Base-by-base conservation (phyloP, 75 land plant genomes). In the Picea glauca region DNA sequence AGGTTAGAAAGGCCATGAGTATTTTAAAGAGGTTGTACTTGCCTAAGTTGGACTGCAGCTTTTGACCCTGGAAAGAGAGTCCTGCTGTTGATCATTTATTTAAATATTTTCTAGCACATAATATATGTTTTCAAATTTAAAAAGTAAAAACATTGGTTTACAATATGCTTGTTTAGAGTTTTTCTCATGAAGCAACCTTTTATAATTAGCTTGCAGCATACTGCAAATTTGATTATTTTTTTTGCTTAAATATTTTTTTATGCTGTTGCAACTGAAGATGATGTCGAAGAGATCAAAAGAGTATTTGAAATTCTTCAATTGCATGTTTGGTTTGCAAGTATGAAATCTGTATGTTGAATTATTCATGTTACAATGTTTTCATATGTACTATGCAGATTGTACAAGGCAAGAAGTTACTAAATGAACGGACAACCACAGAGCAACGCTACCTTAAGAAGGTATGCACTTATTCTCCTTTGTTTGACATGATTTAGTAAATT, bases 371-470 rank as follows among this genome's bases (percentile, higher is more conserved):
- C 20, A 3, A 11, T 70, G 74, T 70, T 70, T 70, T 21, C n/a
- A n/a, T 43, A 43, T 70, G 2, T 70, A 63, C 43, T 70, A 8
- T 82, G 81, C 92, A 96, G 99, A 90, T 96, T 46, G 32, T 94
- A 40, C 93, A 96, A 79, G 99, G 99, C 58, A 80, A 87, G 72
- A 95, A 96, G 54, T 88, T 96, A 33, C 79, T 96, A 62, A 96
- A 87, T 79, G 95, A 96, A 72, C 90, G 98, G 73, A 96, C 99
- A 33, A 81, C 87, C 65, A 81, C 98, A 0, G 99, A 96, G 60
- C 75, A 88, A 17, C 83, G 90, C 13, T 91, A 92, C 75, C 79
- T 96, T 33, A 96, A 96, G 80, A 96, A 96, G 95, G 99, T 81
- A 81, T 32, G 66, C 32, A 31, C 4, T 68, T 20, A 32, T 70